These are phyloP conservation scores for Aethionema arabicum DNA, from an alignment of 345 rosid genomes.

Conservation along the genomic window DNA sequence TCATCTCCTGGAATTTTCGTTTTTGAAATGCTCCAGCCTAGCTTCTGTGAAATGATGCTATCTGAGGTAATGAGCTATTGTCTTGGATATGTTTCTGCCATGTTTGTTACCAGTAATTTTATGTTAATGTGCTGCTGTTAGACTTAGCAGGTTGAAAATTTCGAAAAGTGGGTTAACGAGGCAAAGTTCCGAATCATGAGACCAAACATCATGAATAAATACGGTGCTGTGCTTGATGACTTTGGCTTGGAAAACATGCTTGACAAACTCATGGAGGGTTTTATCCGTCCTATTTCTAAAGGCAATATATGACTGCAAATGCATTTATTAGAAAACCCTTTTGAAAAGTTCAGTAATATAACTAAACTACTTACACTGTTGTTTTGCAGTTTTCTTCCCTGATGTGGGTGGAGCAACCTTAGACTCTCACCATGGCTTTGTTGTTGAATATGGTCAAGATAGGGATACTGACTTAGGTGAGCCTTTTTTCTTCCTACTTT, in stretches of 20 bases:
- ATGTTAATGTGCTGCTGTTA: constrained; percentile 43
- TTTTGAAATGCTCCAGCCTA: constrained; percentile 72
- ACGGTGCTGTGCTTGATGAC: constrained; percentile 81
- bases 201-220: constrained; percentile 62
- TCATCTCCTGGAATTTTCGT: constrained; percentile 59
- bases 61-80: constrained; percentile 51
- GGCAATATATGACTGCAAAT: constrained; percentile 36
- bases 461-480: constrained; percentile 73
- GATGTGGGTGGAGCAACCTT: constrained; percentile 65
- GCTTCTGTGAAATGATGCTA: constrained; percentile 50
- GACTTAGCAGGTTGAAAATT: constrained; percentile 66
- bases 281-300: constrained; percentile 59
- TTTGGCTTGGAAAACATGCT: constrained; percentile 79
- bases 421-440: constrained; percentile 85
- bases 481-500: constrained; percentile 24
- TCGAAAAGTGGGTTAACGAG: constrained; percentile 62
- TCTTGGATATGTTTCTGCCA: constrained; percentile 6
- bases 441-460: constrained; percentile 70
- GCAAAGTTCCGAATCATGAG: constrained; percentile 56
- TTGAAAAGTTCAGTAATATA: background rate
- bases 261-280: constrained; percentile 53
- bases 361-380: background rate
- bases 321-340: background rate
- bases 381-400: constrained; percentile 66
- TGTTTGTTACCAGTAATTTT: constrained; percentile 34